Base-by-base conservation (phyloP, 305 asterid genomes). In the Petunia hybrid region DNA sequence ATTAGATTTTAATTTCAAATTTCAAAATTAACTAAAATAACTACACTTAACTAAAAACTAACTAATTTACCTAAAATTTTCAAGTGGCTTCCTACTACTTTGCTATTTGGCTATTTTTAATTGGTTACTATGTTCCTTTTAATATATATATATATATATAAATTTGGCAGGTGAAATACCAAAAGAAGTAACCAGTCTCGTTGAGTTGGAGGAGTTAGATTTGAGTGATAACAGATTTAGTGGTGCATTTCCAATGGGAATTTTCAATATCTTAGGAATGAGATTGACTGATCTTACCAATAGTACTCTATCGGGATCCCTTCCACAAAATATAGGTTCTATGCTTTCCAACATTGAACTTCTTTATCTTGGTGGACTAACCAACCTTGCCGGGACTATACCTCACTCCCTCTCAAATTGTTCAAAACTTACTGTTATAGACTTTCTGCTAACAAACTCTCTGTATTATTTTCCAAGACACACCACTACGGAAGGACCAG, bases 241-340 rank as follows among this genome's bases (percentile, higher is more conserved):
- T 38, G 86, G 89, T 63, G 40, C 46, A 46, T 84, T 89, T 75
- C 88, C 91, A 2, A 38, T 39, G 8, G 88, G 74, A 45, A 80
- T 79, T 35, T 85, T 85, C 61, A 89, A 85, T 51, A 84, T 87
- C 77, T 41, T 40, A 53, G 82, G 60, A 8, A 73, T 89, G 64
- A 83, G 83, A 53, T 56, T 35, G 51, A 69, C 87, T 61, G 63
- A 61, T 61, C 68, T 84, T 42, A 14, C 64, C 3, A 39, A 51
- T n/a, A 87, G 80, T 78, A 46, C 53, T 51, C 70, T 87, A 10
- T 67, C 77, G 5, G 89, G 92, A 6, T 84, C 13, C 57, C 83
- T 89, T 74, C 89, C 90, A 63, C 65, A 68, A 65, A 73, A 43
- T 81, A 80, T 83, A 80, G 86, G 90, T 59, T 82, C n/a, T 78